Conservation (phyloP, 352 stramenopile species). For the Phytophthora megakarya region DNA sequence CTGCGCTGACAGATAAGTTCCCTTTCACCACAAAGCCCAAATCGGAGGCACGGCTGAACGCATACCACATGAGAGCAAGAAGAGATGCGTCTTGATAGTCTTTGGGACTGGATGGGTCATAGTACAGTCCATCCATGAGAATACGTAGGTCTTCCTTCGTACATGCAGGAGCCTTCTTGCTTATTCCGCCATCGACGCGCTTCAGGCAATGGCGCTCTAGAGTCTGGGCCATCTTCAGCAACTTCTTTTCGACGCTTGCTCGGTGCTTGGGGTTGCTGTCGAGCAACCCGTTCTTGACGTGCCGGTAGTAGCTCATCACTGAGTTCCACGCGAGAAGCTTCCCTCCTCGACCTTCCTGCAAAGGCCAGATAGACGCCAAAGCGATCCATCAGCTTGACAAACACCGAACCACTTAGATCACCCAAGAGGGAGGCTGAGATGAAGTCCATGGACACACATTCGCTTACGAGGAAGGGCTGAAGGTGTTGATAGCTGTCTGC, state of each 20-base stretch:
- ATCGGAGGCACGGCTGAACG: constrained; percentile 16
- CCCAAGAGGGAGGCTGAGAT: constrained; percentile 8
- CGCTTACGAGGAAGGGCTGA: constrained; percentile 19
- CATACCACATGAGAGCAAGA: constrained; percentile 23
- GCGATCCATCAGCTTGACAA: constrained; percentile 23
- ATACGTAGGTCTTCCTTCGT: too few species aligned
- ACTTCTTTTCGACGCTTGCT: constrained; percentile 11
- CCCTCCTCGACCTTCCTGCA: neutral
- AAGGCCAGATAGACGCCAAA: constrained; percentile 18
- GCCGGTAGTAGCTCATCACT: constrained; percentile 23
- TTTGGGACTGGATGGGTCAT: neutral
- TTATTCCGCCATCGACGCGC: neutral
- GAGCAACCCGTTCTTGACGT: constrained; percentile 27
- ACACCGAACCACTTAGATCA: neutral
- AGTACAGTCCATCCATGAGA: constrained; percentile 23
- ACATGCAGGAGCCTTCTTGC: constrained; percentile 23
- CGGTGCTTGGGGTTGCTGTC: constrained; percentile 14
- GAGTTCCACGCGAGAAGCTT: constrained; percentile 13
- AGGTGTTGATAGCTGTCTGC: constrained; percentile 15
- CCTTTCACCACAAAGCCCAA: constrained; percentile 18
- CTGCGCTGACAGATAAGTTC: constrained; percentile 3
- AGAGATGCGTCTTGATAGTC: constrained; percentile 29
- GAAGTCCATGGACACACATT: constrained; percentile 26
- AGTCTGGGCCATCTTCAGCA: too few species aligned
- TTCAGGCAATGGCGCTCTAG: constrained; percentile 25